These are phyloP conservation scores for Bacidia rubella DNA, from an alignment of 495 filamentous ascomycete species.

Conservation along the genomic window DNA sequence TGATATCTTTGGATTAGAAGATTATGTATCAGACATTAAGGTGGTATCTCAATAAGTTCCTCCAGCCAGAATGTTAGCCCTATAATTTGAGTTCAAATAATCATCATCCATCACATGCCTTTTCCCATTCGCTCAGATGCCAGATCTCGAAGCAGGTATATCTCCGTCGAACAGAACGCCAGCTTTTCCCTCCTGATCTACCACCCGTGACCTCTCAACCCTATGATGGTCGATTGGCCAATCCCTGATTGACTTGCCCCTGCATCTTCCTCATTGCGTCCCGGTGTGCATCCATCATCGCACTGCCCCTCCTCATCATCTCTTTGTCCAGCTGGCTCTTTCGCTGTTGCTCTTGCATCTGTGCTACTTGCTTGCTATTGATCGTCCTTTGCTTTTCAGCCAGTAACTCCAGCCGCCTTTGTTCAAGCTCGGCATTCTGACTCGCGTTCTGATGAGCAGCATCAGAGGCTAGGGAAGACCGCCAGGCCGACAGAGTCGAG, in stretches of 20 bases:
- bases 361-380: slow-evolving; percentile 2
- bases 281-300: slow-evolving; percentile 64
- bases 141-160: too few species aligned
- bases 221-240: not conserved
- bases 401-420: slow-evolving; percentile 34
- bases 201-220: not conserved
- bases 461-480: slow-evolving; percentile 16
- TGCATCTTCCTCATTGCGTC: slow-evolving; percentile 79
- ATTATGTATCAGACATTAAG: not conserved
- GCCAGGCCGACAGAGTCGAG: slow-evolving; percentile 17
- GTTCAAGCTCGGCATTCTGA: slow-evolving; percentile 23
- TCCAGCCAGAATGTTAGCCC: not conserved
- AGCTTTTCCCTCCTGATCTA: too few species aligned
- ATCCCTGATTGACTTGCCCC: slow-evolving; percentile 40
- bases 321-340: slow-evolving; percentile 49
- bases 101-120: not conserved
- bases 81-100: not conserved
- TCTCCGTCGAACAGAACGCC: too few species aligned
- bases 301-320: slow-evolving; percentile 61
- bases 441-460: slow-evolving; percentile 18
- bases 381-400: slow-evolving; percentile 21
- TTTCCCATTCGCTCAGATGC: too few species aligned
- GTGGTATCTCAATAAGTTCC: not conserved
- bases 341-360: slow-evolving; percentile 17
- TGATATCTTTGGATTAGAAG: not conserved